phyloP scores from a whole-genome alignment of 331 rosid species.

The Saraca asoca region DNA sequence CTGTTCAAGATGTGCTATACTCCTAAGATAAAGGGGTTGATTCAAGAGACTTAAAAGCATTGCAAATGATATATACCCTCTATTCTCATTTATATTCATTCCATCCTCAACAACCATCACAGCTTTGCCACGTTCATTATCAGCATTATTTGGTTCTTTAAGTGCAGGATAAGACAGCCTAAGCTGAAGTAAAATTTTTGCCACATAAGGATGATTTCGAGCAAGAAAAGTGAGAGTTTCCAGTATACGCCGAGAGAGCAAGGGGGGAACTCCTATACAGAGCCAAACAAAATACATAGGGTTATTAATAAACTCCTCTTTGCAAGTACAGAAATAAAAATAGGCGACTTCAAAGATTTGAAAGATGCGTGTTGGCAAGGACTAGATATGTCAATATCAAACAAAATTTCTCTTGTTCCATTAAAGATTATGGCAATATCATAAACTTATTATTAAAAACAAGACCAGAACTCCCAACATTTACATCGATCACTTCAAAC shows the following conservation, averaged over 20 bases:
- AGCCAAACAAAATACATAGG: constrained; percentile 28
- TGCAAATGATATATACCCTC: constrained; percentile 64
- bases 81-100: constrained; percentile 33
- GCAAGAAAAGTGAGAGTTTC: constrained; percentile 96
- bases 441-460: no score
- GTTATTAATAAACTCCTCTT: not conserved
- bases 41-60: constrained; percentile 88
- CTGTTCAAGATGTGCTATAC: constrained; percentile 97
- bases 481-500: no score
- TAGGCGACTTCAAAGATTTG: no score
- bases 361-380: no score
- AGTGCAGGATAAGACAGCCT: constrained; percentile 50
- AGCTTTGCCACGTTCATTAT: constrained; percentile 71
- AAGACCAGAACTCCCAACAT: no score
- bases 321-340: no score
- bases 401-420: not conserved
- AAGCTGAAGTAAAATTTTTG: constrained; percentile 75
- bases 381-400: not conserved
- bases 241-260: constrained; percentile 87
- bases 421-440: not conserved
- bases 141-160: constrained; percentile 46
- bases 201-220: constrained; percentile 87
- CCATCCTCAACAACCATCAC: constrained; percentile 73
- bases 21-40: constrained; percentile 95
- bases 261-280: constrained; percentile 83